phyloP scores from a whole-genome alignment of 2,329 filamentous ascomycete species.

The Neonectria faginata region DNA sequence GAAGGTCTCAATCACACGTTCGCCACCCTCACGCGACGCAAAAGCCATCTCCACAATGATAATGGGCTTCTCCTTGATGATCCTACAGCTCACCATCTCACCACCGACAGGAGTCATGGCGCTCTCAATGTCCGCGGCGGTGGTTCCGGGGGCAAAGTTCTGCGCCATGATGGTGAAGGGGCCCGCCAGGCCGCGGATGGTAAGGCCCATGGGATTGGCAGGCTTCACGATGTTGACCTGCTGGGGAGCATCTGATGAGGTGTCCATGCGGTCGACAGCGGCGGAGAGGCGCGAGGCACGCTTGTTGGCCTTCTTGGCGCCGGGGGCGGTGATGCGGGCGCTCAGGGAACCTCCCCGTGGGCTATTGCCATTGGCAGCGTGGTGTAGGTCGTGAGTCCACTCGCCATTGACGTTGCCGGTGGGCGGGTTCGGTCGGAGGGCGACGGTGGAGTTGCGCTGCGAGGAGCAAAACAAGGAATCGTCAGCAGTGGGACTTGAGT shows the following conservation, averaged over 20 bases:
- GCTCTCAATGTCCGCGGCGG: constrained; percentile 84
- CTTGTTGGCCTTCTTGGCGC: constrained; percentile 44
- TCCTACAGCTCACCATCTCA: constrained; percentile 72
- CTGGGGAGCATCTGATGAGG: constrained; percentile 46
- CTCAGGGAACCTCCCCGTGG: constrained; percentile 55
- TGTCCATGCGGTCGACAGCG: constrained; percentile 57
- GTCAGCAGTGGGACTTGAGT: constrained; percentile 22
- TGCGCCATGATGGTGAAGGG: constrained; percentile 80
- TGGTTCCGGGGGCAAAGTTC: constrained; percentile 86
- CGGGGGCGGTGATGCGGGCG: constrained; percentile 59
- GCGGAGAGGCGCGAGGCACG: constrained; percentile 56
- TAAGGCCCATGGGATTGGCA: constrained; percentile 64
- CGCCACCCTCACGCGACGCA: constrained; percentile 76
- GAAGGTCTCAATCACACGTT: constrained; percentile 80
- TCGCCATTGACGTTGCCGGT: constrained; percentile 72
- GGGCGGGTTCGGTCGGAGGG: constrained; percentile 34
- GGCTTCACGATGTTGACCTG: constrained; percentile 52
- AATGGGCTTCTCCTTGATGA: constrained; percentile 75
- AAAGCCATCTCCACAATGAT: constrained; percentile 85
- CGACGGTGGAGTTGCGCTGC: constrained; percentile 42
- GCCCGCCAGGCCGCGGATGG: constrained; percentile 78
- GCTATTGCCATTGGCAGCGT: constrained; percentile 52
- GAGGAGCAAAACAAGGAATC: constrained; percentile 20
- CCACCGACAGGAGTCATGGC: constrained; percentile 83
- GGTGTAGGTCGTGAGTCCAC: constrained; percentile 79